Conservation (phyloP, 345 rosid genomes). For the Eucalyptus paniculata region DNA sequence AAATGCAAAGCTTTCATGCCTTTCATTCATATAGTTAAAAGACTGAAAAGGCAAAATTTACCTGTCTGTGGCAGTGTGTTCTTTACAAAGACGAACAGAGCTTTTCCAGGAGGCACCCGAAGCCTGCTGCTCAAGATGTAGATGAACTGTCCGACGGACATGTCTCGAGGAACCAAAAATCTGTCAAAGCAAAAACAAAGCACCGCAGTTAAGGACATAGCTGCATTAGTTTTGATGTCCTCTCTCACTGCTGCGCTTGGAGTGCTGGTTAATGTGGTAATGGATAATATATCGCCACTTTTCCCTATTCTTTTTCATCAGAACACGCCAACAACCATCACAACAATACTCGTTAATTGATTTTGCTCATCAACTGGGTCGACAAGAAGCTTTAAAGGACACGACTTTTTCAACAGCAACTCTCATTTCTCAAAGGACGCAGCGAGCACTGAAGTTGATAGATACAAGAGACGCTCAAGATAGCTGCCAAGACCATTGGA, state of each 20-base stretch:
- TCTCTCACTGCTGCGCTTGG: neutral
- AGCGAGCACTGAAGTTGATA: neutral
- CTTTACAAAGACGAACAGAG: conserved; percentile 71
- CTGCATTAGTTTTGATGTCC: neutral
- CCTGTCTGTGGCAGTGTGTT: conserved; percentile 82
- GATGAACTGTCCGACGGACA: conserved; percentile 84
- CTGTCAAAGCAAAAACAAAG: conserved; percentile 5
- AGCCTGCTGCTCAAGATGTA: conserved; percentile 62
- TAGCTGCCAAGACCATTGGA: neutral
- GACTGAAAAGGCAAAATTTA: neutral
- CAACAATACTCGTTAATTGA: neutral
- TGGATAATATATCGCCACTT: neutral
- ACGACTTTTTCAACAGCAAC: neutral
- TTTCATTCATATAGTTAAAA: neutral
- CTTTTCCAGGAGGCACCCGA: conserved; percentile 52
- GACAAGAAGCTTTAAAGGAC: neutral
- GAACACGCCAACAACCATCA: neutral
- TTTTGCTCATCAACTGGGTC: neutral
- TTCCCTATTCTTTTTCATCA: neutral
- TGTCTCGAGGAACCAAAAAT: conserved; percentile 81
- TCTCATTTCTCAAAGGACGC: neutral
- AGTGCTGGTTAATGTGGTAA: neutral
- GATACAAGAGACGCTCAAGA: neutral
- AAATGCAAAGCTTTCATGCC: neutral
- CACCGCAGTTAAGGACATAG: neutral